These are phyloP conservation scores for Adansonia madagascariensis DNA, from an alignment of 441 rosid species.

Conservation along the genomic window DNA sequence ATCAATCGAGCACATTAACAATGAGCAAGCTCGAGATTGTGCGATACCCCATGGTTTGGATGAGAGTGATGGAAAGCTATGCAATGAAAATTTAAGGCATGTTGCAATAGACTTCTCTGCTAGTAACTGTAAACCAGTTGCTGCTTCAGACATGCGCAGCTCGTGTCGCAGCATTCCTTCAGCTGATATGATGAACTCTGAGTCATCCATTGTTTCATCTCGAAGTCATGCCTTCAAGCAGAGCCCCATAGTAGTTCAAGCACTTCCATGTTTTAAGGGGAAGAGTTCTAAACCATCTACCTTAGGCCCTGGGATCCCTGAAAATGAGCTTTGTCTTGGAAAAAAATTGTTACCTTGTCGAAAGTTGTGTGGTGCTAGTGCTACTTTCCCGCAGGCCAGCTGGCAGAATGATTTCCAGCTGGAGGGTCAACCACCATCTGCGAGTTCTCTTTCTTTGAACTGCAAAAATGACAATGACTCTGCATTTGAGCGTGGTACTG, in stretches of 20 bases:
- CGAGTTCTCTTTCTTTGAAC: slow-evolving; percentile 3
- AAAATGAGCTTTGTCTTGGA: slow-evolving; percentile 21
- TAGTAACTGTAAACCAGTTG: slow-evolving; percentile 20
- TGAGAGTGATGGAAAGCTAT: slow-evolving; percentile 25
- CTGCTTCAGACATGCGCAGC: slow-evolving; percentile 2
- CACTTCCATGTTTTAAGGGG: slow-evolving; percentile 48
- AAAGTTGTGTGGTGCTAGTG: slow-evolving; percentile 12
- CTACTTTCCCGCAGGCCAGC: slow-evolving; percentile 18
- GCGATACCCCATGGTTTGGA: slow-evolving; percentile 19
- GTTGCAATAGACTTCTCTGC: slow-evolving; percentile 16
- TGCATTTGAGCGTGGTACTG: slow-evolving; percentile 6
- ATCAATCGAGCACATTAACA: slow-evolving; percentile 30
- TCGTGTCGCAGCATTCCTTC: slow-evolving; percentile 29
- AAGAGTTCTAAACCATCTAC: slow-evolving; percentile 32
- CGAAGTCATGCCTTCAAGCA: slow-evolving; percentile 25
- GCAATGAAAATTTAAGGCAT: slow-evolving; percentile 27
- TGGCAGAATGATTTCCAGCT: slow-evolving; percentile 13
- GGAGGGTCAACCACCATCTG: slow-evolving; percentile 13
- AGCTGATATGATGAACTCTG: slow-evolving; percentile 21
- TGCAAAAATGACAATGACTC: slow-evolving; percentile 25
- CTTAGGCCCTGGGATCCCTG: slow-evolving; percentile 30
- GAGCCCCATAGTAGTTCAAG: slow-evolving; percentile 48
- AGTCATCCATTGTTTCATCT: slow-evolving; percentile 33
- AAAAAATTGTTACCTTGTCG: slow-evolving; percentile 36
- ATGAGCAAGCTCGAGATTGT: slow-evolving; percentile 36